Evolutionary conservation across 2,329 filamentous ascomycete species (phyloP).

Genomic region (Bimuria novae-zelandiae): DNA sequence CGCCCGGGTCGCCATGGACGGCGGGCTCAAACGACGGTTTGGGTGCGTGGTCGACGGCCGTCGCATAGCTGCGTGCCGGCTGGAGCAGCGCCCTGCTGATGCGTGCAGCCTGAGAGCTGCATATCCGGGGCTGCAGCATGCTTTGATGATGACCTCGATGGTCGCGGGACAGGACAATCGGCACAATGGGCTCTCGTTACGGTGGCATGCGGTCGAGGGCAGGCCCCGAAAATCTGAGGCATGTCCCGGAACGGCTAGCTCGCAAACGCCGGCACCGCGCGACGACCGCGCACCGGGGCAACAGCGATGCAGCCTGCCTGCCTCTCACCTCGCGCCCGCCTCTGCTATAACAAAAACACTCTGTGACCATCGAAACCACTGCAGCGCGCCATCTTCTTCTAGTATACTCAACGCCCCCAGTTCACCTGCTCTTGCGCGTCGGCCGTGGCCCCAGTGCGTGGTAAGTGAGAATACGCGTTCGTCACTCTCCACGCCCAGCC

Average conservation of each 20-base stretch:
- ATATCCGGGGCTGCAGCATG: slow-evolving; percentile 72
- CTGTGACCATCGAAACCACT: background rate
- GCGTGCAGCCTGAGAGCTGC: slow-evolving; percentile 57
- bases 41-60: slow-evolving; percentile 45
- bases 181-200: slow-evolving; percentile 23
- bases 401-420: background rate
- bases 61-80: slow-evolving; percentile 58
- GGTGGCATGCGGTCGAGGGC: slow-evolving; percentile 26
- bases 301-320: slow-evolving; percentile 7
- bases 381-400: background rate
- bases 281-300: slow-evolving; percentile 15
- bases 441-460: slow-evolving; percentile 20
- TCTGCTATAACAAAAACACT: background rate
- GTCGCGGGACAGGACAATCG: slow-evolving; percentile 19
- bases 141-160: slow-evolving; percentile 21
- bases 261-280: slow-evolving; percentile 3
- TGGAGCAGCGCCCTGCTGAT: slow-evolving; percentile 54
- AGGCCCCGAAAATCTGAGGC: slow-evolving; percentile 36
- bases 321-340: background rate
- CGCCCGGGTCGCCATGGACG: slow-evolving; percentile 31
- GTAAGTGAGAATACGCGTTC: slow-evolving; percentile 39
- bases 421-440: slow-evolving; percentile 29
- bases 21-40: slow-evolving; percentile 41
- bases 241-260: slow-evolving; percentile 32
- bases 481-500: slow-evolving; percentile 38